Base-by-base conservation (phyloP, 2,329 filamentous ascomycete species). In the Cladosporium sp. region DNA sequence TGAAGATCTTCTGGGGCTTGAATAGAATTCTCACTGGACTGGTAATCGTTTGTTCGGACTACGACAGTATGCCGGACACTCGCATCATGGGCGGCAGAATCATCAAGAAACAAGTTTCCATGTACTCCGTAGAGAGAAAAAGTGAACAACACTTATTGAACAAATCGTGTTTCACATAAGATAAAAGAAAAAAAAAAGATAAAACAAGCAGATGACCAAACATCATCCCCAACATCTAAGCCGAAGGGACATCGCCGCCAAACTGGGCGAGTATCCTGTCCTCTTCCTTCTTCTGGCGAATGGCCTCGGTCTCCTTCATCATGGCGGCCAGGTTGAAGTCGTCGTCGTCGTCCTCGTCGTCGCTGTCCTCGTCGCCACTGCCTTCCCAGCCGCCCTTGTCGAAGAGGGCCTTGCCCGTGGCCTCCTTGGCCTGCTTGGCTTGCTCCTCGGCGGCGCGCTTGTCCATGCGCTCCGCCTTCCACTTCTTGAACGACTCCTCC, bases 381-480 rank as follows among this genome's bases (percentile, higher is more conserved):
- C 73, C 77, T 54, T 83, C 77, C 92, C 92, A 99, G 69, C 95
- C 91, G 63, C 93, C 93, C 70, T 90, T 93, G 73, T 99, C 93
- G 69, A 99, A 99, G 72, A 99, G 78, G 7, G 90, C 89, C 73
- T 91, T 84, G 64, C 93, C 93, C 17, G 93, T 99, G 18, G 91
- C 92, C 62, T 99, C 93, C 79, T 95, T 97, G 65, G 90, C 88
- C 72, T 86, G 84, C 66, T 86, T 84, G 42, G 90, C 89, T 72
- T 96, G 85, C 59, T 93, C 88, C 64, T 99, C 93, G 18, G 93
- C 93, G 13, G 85, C 86, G 79, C 96, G 97, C 84, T 99, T 99
- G 71, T 90, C 84, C 60, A 97, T 68, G 39, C 93, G 86, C 47
- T 95, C 87, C 73, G 91, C 85, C 80, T 99, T 99, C 93, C 93